Conservation (phyloP, 441 rosid species). For the Manihot esculenta region DNA sequence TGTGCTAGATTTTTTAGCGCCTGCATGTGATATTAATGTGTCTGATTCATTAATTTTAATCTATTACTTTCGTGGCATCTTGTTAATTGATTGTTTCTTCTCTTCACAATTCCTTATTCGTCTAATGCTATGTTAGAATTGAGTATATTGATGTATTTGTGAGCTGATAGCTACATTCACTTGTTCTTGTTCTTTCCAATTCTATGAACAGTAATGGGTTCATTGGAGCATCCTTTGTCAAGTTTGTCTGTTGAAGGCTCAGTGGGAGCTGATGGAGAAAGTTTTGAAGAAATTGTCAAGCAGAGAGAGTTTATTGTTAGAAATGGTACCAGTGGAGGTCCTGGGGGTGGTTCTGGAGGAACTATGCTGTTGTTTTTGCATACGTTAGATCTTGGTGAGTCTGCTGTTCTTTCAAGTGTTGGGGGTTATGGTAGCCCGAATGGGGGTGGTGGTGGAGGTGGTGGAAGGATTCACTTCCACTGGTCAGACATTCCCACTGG, state of each 20-base stretch:
- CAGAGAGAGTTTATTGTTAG: constrained; percentile 23
- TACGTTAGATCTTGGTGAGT: constrained; percentile 53
- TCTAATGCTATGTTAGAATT: constrained; percentile 9
- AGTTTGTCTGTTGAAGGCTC: constrained; percentile 77
- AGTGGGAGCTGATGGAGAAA: constrained; percentile 86
- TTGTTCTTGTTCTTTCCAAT: constrained; percentile 26
- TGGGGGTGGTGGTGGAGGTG: constrained; percentile 98
- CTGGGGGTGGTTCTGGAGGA: constrained; percentile 99
- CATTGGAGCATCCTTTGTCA: constrained; percentile 89
- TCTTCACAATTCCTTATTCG: constrained; percentile 6
- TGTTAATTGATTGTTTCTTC: neutral
- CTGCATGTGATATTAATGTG: neutral
- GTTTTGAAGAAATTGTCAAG: constrained; percentile 39
- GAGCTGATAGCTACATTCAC: constrained; percentile 19
- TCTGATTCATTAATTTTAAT: constrained; percentile 1
- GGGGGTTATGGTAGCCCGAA: constrained; percentile 87
- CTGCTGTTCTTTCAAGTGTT: constrained; percentile 80
- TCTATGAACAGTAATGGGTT: constrained; percentile 84
- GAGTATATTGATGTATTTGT: constrained; percentile 12
- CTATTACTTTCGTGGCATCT: neutral
- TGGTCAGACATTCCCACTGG: constrained; percentile 99
- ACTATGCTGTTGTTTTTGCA: constrained; percentile 80
- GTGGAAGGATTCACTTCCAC: constrained; percentile 99
- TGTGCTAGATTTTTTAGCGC: no score
- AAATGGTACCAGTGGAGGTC: constrained; percentile 45